Evolutionary conservation across 208 protist genomes (phyloP).

Genomic region (Acanthamoeba triangularis): DNA sequence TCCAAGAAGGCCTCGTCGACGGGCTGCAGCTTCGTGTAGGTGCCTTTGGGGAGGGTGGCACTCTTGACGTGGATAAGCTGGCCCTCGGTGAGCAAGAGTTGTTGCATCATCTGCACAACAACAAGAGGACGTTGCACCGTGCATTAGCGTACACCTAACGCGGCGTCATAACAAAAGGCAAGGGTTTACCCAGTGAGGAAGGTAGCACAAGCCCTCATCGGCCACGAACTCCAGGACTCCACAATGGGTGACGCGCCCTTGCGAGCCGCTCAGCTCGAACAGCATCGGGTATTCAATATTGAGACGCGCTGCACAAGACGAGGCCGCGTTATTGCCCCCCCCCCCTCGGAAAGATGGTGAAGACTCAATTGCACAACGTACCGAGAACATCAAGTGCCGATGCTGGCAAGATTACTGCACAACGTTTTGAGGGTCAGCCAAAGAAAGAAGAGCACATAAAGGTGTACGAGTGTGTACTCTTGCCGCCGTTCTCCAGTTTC

Average conservation of each 20-base stretch:
- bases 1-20: constrained; percentile 83
- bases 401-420: constrained; percentile 82
- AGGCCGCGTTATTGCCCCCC: neutral
- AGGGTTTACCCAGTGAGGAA: constrained; percentile 81
- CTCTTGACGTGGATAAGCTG: constrained; percentile 79
- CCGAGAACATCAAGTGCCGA: constrained; percentile 81
- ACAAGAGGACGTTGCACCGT: neutral
- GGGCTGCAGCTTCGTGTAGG: constrained; percentile 87
- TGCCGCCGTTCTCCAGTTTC: constrained; percentile 66
- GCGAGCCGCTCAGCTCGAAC: constrained; percentile 77
- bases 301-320: constrained; percentile 33
- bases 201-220: constrained; percentile 84
- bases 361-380: neutral
- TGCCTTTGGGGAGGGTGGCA: constrained; percentile 79
- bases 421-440: neutral
- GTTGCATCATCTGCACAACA: constrained; percentile 82
- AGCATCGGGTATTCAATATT: constrained; percentile 83
- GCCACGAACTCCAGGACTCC: constrained; percentile 88
- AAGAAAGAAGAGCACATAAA: neutral
- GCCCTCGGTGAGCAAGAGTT: constrained; percentile 77
- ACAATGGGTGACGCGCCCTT: constrained; percentile 78
- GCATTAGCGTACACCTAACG: neutral
- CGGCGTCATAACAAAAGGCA: neutral
- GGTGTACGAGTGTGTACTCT: neutral
- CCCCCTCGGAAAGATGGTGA: neutral